phyloP scores from a whole-genome alignment of 176 grass and related monocot species.

The Cenchrus purpureus region DNA sequence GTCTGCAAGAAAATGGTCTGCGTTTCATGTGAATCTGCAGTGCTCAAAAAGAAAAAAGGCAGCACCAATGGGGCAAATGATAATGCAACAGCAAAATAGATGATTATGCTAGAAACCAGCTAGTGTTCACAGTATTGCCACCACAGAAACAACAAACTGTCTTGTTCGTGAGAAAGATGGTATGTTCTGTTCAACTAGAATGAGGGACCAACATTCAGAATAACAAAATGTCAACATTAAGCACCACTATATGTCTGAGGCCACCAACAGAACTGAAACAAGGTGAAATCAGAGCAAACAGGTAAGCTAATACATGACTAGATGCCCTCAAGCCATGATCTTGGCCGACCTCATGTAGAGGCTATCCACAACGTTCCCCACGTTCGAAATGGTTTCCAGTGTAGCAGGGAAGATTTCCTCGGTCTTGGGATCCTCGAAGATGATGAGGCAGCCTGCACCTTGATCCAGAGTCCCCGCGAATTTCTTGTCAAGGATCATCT shows the following conservation, averaged over 20 bases:
- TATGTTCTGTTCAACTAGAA: background rate
- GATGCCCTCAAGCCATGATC: conserved; percentile 68
- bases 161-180: background rate
- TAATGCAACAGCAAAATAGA: background rate
- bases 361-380: conserved; percentile 83
- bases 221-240: conserved; percentile 23
- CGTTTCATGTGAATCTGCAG: background rate
- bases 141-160: conserved; percentile 21
- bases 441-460: conserved; percentile 81
- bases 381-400: conserved; percentile 73
- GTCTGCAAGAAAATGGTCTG: background rate
- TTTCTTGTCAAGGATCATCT: conserved; percentile 96
- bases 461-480: conserved; percentile 86
- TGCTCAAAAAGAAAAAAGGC: background rate
- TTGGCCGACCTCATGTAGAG: conserved; percentile 79
- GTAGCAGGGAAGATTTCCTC: conserved; percentile 86
- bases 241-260: conserved; percentile 21
- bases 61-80: background rate
- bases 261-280: conserved; percentile 23
- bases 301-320: background rate
- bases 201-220: background rate
- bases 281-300: background rate
- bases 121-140: background rate
- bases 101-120: background rate
- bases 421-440: conserved; percentile 71